phyloP scores from a whole-genome alignment of 208 protist genomes.

The Histomonas meleagridis region DNA sequence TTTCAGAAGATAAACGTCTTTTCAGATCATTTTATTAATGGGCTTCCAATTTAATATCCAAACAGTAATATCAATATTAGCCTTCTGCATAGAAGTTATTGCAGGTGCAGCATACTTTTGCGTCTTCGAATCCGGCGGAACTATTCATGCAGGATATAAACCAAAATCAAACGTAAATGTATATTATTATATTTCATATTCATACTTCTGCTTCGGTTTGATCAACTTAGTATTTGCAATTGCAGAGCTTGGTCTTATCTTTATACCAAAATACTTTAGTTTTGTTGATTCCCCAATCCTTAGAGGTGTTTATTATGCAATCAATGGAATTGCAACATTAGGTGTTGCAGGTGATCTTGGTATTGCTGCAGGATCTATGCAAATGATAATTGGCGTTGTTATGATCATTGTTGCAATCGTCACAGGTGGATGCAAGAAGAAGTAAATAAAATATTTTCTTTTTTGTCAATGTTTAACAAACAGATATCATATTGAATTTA shows the following conservation, averaged over 20 bases:
- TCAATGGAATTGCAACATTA: not conserved
- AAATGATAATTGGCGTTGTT: not conserved
- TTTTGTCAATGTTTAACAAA: no score
- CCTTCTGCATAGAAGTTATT: not conserved
- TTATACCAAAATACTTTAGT: not conserved
- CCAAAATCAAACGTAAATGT: not conserved
- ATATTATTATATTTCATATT: not conserved
- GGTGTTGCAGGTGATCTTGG: not conserved
- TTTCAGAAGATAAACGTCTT: no score
- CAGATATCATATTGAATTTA: no score
- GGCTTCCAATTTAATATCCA: no score
- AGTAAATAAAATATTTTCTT: no score
- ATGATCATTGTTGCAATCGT: not conserved
- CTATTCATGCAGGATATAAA: not conserved
- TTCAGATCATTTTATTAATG: no score
- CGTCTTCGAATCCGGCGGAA: not conserved
- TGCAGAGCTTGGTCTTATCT: not conserved
- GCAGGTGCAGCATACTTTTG: not conserved
- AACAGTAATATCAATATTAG: not conserved
- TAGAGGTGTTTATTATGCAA: not conserved
- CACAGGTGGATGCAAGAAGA: not conserved
- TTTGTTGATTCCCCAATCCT: not conserved
- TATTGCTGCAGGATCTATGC: not conserved
- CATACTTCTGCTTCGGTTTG: not conserved
- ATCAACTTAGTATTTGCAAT: not conserved